A percentile compares a stretch with the other conserved stretches of the same genome.
phyloP scores from a whole-genome alignment of 345 rosid genomes.

The Pseudoturritis turrita region DNA sequence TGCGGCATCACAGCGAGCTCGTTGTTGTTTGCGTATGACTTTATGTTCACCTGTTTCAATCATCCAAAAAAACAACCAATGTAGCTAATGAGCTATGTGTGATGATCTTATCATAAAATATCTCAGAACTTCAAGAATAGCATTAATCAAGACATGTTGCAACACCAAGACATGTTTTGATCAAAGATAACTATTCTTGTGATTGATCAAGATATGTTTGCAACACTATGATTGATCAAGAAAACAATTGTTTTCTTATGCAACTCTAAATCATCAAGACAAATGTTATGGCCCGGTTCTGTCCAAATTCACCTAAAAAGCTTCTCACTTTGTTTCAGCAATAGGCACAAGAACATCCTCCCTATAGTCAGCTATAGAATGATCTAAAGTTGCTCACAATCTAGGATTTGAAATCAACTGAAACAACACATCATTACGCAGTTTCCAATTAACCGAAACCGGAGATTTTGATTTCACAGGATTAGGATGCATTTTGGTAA shows the following conservation, averaged over 20 bases:
- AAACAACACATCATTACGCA: background rate
- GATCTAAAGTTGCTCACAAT: background rate
- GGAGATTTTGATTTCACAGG: background rate
- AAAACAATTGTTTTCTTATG: background rate
- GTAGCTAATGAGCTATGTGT: background rate
- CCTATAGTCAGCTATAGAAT: background rate
- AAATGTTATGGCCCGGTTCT: background rate
- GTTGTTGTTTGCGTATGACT: constrained; percentile 84
- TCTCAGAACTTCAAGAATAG: too few relatives aligned
- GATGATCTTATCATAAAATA: too few relatives aligned
- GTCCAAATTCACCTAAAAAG: constrained; percentile 9
- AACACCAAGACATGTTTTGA: background rate
- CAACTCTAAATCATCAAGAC: background rate
- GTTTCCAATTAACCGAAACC: background rate
- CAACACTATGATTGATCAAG: background rate
- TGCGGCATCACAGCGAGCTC: constrained; percentile 92
- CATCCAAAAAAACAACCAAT: background rate
- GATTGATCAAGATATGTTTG: background rate
- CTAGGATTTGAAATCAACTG: background rate
- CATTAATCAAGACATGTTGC: background rate
- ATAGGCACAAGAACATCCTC: background rate
- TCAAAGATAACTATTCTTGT: background rate
- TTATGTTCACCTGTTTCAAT: constrained; percentile 67
- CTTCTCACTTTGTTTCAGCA: background rate
- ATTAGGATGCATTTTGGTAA: background rate